Evolutionary conservation across 805 yeast species (phyloP).

Genomic region (Ogataea trehalophila): DNA sequence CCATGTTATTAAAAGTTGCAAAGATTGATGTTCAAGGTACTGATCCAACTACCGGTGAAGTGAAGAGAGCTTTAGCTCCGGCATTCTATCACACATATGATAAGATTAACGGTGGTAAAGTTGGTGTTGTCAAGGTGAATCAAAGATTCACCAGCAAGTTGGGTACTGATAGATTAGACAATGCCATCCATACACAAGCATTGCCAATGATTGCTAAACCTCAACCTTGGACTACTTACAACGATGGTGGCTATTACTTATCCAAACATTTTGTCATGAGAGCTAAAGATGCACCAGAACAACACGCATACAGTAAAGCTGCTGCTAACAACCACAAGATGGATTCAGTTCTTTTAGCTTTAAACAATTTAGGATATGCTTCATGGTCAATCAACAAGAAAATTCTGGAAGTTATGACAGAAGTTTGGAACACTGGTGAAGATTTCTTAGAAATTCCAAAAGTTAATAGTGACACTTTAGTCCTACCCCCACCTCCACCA

Average conservation of each 20-base stretch:
- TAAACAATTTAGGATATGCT: conserved; percentile 80
- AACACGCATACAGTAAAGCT: conserved; percentile 79
- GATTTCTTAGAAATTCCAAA: conserved; percentile 70
- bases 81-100: conserved; percentile 90
- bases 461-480: conserved; percentile 33
- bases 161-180: conserved; percentile 58
- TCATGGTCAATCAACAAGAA: conserved; percentile 87
- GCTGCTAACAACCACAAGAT: conserved; percentile 69
- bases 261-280: conserved; percentile 63
- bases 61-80: conserved; percentile 72
- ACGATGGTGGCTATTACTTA: conserved; percentile 80
- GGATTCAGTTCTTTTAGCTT: conserved; percentile 67
- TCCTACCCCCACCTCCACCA: conserved; percentile 52
- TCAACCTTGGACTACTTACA: conserved; percentile 78
- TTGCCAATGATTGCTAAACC: conserved; percentile 93
- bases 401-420: conserved; percentile 62
- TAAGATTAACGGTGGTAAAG: conserved; percentile 67
- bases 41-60: conserved; percentile 73
- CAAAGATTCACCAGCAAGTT: conserved; percentile 59
- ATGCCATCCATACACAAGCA: conserved; percentile 71
- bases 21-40: conserved; percentile 71
- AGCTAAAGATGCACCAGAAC: conserved; percentile 83
- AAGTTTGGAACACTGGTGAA: conserved; percentile 85
- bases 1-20: conserved; percentile 76
- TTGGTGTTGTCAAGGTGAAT: conserved; percentile 81